Conservation (phyloP, 176 grass and related monocot genomes). For the Calamus simplicifolius region DNA sequence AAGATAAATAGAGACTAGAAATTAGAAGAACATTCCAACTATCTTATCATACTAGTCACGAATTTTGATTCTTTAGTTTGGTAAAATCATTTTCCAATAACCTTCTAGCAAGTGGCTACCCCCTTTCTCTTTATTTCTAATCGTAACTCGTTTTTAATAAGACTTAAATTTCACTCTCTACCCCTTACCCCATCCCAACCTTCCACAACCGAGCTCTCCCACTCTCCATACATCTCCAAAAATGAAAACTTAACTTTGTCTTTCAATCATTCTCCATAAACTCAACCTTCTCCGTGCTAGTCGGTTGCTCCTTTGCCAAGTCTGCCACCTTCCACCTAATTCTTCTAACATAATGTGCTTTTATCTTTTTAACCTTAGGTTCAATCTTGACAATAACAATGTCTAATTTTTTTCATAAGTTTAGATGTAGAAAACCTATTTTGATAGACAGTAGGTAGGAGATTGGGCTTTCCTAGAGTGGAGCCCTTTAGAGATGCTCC, state of each 20-base stretch:
- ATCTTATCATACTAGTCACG: too few species aligned
- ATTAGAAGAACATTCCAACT: too few species aligned
- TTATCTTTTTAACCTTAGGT: background rate
- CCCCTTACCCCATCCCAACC: too few species aligned
- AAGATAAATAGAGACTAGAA: too few species aligned
- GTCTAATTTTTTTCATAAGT: background rate
- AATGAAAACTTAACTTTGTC: background rate
- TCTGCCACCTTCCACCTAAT: background rate
- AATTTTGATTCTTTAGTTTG: too few species aligned
- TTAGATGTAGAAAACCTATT: background rate
- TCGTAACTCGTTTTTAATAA: too few species aligned
- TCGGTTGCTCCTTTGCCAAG: background rate
- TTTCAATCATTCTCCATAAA: constrained; percentile 6
- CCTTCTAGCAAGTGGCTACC: too few species aligned
- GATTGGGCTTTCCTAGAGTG: constrained; percentile 2
- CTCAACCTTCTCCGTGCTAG: constrained; percentile 10
- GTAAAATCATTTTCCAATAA: too few species aligned
- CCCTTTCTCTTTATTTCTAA: too few species aligned
- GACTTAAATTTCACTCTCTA: background rate
- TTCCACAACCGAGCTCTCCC: background rate
- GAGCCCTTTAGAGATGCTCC: constrained; percentile 17
- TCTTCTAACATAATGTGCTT: too few species aligned
- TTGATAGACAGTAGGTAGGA: background rate
- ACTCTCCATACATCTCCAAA: too few species aligned
- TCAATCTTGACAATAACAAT: constrained; percentile 2